Percentiles rank a stretch among this genome's conserved stretches.
Conservation (phyloP, 1,284 basidiomycete species). For the Mrakiaceae sp. region DNA sequence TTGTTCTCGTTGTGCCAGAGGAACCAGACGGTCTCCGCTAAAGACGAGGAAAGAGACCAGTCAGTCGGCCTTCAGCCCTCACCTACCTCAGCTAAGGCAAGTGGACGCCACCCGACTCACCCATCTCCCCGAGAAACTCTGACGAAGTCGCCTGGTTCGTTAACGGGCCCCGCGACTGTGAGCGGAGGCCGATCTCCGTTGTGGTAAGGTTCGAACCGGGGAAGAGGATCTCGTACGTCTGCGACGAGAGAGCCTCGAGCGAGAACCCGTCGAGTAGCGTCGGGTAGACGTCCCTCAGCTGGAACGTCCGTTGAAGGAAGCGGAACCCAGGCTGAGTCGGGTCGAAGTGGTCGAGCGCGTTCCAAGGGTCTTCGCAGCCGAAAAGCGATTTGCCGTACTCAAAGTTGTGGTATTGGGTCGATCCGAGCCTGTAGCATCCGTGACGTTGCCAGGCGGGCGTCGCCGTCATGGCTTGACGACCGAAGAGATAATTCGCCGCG, state of each 20-base stretch:
- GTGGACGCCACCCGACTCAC: slow-evolving; percentile 46
- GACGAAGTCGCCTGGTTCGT: slow-evolving; percentile 39
- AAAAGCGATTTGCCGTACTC: slow-evolving; percentile 44
- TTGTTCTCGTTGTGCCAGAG: slow-evolving; percentile 72
- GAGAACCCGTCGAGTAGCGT: slow-evolving; percentile 73
- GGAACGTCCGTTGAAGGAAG: slow-evolving; percentile 57
- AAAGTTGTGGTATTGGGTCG: slow-evolving; percentile 19
- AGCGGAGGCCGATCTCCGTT: slow-evolving; percentile 79
- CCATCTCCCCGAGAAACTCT: slow-evolving; percentile 34
- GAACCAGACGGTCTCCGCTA: slow-evolving; percentile 56
- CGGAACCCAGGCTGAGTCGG: slow-evolving; percentile 46
- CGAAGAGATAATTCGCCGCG: slow-evolving; percentile 44
- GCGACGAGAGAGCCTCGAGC: slow-evolving; percentile 64
- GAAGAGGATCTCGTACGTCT: slow-evolving; percentile 61
- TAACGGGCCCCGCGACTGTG: slow-evolving; percentile 58
- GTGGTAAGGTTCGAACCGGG: slow-evolving; percentile 67
- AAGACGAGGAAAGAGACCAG: not conserved
- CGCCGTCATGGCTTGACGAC: slow-evolving; percentile 82
- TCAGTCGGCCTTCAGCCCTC: not conserved
- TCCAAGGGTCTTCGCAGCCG: slow-evolving; percentile 77
- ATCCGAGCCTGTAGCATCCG: slow-evolving; percentile 57
- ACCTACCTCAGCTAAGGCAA: too few species aligned
- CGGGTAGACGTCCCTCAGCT: slow-evolving; percentile 54
- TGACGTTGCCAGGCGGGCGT: slow-evolving; percentile 80
- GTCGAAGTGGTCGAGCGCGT: slow-evolving; percentile 83